These are phyloP conservation scores for Dactylellina sp. DNA, from an alignment of 2,329 filamentous ascomycete genomes.

Conservation along the genomic window DNA sequence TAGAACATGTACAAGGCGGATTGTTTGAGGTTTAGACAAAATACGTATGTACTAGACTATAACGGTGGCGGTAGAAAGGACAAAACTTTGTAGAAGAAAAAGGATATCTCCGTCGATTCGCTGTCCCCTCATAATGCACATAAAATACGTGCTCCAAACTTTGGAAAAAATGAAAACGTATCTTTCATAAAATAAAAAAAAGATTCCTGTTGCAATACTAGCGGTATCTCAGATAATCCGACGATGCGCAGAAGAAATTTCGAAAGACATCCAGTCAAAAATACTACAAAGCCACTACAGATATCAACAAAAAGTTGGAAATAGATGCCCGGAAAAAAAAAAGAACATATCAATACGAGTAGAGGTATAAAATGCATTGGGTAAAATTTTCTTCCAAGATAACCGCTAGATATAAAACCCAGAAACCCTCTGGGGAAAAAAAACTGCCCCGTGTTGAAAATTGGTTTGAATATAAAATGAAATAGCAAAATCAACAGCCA, in stretches of 20 bases:
- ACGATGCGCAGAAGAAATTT: neutral
- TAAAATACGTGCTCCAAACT: constrained; percentile 11
- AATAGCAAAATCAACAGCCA: constrained; percentile 24
- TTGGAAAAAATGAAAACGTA: neutral
- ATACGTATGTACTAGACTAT: constrained; percentile 45
- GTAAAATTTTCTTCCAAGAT: constrained; percentile 44
- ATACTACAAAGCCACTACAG: neutral
- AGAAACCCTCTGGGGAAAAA: constrained; percentile 23
- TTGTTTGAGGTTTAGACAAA: constrained; percentile 20
- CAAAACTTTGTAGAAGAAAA: no score
- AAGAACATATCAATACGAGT: constrained; percentile 10
- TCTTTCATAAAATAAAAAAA: constrained; percentile 25
- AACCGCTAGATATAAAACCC: constrained; percentile 43
- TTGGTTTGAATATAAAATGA: constrained; percentile 7
- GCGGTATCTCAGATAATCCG: constrained; percentile 45
- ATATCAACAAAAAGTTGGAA: neutral
- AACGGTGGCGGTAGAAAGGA: constrained; percentile 12
- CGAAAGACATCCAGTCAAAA: neutral
- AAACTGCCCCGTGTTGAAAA: constrained; percentile 23
- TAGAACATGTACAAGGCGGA: constrained; percentile 12
- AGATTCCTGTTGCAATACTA: constrained; percentile 44
- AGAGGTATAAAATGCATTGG: constrained; percentile 25
- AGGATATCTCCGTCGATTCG: neutral
- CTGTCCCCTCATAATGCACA: neutral
- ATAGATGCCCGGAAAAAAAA: constrained; percentile 14